Percentiles rank a stretch among this genome's conserved stretches.
Evolutionary conservation across 108 stramenopile species (phyloP).

Genomic region (Conticribra guillardii): DNA sequence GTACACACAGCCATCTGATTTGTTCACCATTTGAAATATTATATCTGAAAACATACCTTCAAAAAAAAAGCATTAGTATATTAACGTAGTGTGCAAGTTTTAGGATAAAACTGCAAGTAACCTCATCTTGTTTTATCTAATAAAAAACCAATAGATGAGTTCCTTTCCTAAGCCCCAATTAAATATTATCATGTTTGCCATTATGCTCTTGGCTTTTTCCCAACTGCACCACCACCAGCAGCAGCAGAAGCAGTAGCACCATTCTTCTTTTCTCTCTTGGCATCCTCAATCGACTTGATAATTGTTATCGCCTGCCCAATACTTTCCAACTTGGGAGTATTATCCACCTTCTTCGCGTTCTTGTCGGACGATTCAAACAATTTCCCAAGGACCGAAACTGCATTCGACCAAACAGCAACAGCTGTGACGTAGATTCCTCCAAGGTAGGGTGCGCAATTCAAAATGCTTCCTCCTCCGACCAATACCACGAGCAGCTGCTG

Average conservation of each 20-base stretch:
- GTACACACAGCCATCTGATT: too few relatives aligned
- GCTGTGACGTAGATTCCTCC: constrained; percentile 40
- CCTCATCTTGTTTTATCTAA: too few relatives aligned
- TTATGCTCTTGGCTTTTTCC: neutral
- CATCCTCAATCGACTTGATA: constrained; percentile 47
- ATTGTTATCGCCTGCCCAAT: constrained; percentile 46
- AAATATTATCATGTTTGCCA: neutral
- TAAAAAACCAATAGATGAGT: too few relatives aligned
- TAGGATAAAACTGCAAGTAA: too few relatives aligned
- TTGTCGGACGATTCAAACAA: constrained; percentile 39
- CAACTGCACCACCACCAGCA: constrained; percentile 9
- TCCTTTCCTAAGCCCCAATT: too few relatives aligned
- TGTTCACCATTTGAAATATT: too few relatives aligned
- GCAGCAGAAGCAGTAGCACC: too few relatives aligned
- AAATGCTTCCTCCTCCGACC: constrained; percentile 49
- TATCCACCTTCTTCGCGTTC: constrained; percentile 29
- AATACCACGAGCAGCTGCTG: constrained; percentile 49
- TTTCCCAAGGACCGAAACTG: constrained; percentile 37
- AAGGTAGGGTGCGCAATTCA: constrained; percentile 50
- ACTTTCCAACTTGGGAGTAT: constrained; percentile 39
- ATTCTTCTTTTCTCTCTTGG: constrained; percentile 48
- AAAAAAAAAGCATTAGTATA: too few relatives aligned
- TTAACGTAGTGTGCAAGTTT: too few relatives aligned
- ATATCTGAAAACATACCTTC: too few relatives aligned
- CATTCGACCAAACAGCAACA: constrained; percentile 47